phyloP scores from a whole-genome alignment of 345 rosid genomes.

The Microthlaspi erraticum region DNA sequence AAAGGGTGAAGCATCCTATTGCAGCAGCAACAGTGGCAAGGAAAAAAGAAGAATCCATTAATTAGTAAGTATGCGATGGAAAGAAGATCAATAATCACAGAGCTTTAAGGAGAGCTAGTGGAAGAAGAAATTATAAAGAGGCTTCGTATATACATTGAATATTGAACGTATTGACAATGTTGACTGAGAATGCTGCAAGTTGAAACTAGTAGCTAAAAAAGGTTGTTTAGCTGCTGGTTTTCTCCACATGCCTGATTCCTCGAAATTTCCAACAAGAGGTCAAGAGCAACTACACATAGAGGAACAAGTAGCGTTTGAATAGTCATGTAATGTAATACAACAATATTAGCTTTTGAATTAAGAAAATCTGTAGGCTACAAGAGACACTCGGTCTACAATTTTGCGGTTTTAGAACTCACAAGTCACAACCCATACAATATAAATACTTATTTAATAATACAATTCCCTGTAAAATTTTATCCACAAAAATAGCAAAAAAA shows the following conservation, averaged over 20 bases:
- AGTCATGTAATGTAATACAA: conserved; percentile 1
- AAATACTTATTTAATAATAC: conserved; percentile 17
- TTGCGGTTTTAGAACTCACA: conserved; percentile 1
- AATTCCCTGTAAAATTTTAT: conserved; percentile 34
- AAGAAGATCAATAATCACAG: neutral
- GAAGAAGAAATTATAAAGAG: neutral
- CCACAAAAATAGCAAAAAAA: conserved; percentile 33
- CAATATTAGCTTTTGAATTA: neutral
- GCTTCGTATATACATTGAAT: neutral
- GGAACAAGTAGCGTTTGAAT: too few relatives aligned
- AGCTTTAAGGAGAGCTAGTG: neutral
- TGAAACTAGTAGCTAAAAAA: conserved; percentile 10
- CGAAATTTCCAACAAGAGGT: conserved; percentile 43
- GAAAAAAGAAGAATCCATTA: conserved; percentile 9
- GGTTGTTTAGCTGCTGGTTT: neutral
- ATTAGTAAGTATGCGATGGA: neutral
- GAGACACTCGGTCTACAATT: conserved; percentile 11
- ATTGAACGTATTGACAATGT: neutral
- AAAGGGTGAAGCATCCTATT: neutral
- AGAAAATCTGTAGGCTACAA: conserved; percentile 22
- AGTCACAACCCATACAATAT: conserved; percentile 11
- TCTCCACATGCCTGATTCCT: neutral
- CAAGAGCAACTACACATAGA: too few relatives aligned
- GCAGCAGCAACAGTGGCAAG: conserved; percentile 3
- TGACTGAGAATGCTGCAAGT: neutral